phyloP scores from a whole-genome alignment of 2,329 filamentous ascomycete species.

The Thermochaetoides dissita region DNA sequence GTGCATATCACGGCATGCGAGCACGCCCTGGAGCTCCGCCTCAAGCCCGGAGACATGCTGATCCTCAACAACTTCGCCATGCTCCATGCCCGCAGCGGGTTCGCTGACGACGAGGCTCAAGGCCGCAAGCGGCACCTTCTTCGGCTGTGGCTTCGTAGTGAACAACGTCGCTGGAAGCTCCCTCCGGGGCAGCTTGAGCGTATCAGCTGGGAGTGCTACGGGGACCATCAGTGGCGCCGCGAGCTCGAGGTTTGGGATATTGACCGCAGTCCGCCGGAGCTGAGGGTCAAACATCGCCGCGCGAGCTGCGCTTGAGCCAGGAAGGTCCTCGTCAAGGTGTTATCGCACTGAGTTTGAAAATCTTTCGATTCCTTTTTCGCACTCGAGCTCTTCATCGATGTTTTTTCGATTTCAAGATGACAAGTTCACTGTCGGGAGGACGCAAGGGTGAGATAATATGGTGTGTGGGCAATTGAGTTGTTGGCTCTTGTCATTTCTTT shows the following conservation, averaged over 20 bases:
- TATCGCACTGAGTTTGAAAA: no score
- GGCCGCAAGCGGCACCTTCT: slow-evolving; percentile 11
- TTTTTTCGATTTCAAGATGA: no score
- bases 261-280: slow-evolving; percentile 12
- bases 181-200: slow-evolving; percentile 6
- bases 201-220: slow-evolving; percentile 13
- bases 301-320: slow-evolving; percentile 12
- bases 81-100: slow-evolving; percentile 13
- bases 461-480: no score
- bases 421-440: no score
- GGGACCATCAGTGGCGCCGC: slow-evolving; percentile 10
- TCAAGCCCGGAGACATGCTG: slow-evolving; percentile 12
- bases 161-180: slow-evolving; percentile 8
- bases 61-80: slow-evolving; percentile 16
- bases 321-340: no score
- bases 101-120: slow-evolving; percentile 7
- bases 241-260: slow-evolving; percentile 11
- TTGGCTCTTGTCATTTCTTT: no score
- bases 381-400: no score
- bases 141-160: slow-evolving; percentile 14
- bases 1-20: slow-evolving; percentile 12
- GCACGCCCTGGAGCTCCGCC: slow-evolving; percentile 8
- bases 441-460: no score
- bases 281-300: slow-evolving; percentile 13
- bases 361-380: no score